Percentiles rank a stretch among this genome's conserved stretches.
Conservation (phyloP, 2,329 filamentous ascomycete genomes). For the Aspergillus fischeri region DNA sequence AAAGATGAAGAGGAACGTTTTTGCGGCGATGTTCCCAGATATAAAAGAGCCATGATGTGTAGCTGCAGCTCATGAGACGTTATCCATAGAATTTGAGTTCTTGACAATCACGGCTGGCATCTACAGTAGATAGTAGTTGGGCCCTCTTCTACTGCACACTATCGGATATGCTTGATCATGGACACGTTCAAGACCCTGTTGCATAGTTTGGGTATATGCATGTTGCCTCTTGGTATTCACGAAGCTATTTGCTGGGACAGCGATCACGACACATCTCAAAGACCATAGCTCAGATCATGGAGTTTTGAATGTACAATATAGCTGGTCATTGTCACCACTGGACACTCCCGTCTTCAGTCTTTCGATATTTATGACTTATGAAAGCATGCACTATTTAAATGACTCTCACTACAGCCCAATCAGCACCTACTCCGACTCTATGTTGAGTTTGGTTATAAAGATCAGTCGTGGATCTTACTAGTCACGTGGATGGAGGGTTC, state of each 20-base stretch:
- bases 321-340: background rate
- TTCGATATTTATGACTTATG: too few species aligned
- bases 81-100: background rate
- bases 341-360: background rate
- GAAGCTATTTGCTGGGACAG: background rate
- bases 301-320: background rate
- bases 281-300: background rate
- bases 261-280: background rate
- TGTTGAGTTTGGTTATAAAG: background rate
- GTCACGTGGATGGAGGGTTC: background rate
- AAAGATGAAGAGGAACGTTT: slow-evolving; percentile 74
- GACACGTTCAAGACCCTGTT: background rate
- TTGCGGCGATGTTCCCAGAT: slow-evolving; percentile 77
- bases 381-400: background rate
- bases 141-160: background rate
- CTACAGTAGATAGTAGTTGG: background rate
- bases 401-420: background rate
- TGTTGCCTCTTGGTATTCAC: background rate
- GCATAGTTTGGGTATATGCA: background rate
- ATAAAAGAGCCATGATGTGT: slow-evolving; percentile 80
- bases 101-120: background rate
- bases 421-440: background rate
- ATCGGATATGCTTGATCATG: background rate
- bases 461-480: background rate
- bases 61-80: slow-evolving; percentile 75